Evolutionary conservation across 208 protist species (phyloP).

Genomic region (Leptomonas pyrrhocoris): DNA sequence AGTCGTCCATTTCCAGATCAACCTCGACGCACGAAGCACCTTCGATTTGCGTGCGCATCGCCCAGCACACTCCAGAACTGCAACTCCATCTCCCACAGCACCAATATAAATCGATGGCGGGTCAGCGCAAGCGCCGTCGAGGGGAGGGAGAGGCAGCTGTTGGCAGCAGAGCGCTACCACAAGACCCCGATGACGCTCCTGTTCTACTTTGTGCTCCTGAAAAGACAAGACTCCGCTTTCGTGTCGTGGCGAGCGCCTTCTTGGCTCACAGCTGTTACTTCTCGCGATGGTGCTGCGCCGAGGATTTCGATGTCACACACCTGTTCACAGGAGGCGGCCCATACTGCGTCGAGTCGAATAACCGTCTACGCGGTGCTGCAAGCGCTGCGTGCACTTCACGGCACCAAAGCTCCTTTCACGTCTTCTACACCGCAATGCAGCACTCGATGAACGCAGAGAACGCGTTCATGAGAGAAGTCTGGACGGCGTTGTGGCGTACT

Average conservation of each 20-base stretch:
- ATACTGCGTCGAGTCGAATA: neutral
- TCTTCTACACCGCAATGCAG: slow-evolving; percentile 21
- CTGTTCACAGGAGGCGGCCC: neutral
- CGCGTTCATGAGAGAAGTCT: neutral
- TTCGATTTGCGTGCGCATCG: neutral
- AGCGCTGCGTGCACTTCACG: too few relatives aligned
- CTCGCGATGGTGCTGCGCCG: slow-evolving; percentile 26
- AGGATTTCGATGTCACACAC: slow-evolving; percentile 27
- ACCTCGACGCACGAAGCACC: neutral
- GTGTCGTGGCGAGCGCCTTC: slow-evolving; percentile 10
- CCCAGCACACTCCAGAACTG: neutral
- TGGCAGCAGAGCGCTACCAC: neutral
- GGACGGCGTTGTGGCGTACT: neutral
- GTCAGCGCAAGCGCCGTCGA: slow-evolving; percentile 8
- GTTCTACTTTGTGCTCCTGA: neutral
- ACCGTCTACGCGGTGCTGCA: neutral
- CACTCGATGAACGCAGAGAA: neutral
- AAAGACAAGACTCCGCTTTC: neutral
- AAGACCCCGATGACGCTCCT: neutral
- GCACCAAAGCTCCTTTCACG: neutral
- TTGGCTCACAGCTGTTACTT: slow-evolving; percentile 26
- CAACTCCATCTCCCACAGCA: neutral
- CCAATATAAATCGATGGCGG: neutral
- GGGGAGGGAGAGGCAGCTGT: neutral
- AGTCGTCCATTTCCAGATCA: too few relatives aligned